phyloP scores from a whole-genome alignment of 495 filamentous ascomycete species.

The Amniculicola lignicola region DNA sequence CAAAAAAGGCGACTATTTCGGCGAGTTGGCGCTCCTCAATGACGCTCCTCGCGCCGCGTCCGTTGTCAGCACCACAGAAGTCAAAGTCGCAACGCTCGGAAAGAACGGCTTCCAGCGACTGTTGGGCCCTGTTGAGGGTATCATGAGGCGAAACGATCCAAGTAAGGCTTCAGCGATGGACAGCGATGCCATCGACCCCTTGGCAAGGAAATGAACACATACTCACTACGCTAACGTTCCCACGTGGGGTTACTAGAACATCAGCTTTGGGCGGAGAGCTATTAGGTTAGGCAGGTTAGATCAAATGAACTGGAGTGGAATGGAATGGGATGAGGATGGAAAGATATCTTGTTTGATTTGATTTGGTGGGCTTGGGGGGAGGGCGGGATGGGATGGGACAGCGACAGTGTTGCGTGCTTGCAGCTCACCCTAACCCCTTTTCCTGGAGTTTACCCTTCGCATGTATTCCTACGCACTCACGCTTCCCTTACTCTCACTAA shows the following conservation, averaged over 20 bases:
- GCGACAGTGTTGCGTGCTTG: too few species aligned
- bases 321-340: neutral
- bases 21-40: slow-evolving; percentile 88
- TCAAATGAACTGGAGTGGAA: neutral
- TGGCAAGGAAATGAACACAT: too few species aligned
- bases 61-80: slow-evolving; percentile 73
- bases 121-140: slow-evolving; percentile 86
- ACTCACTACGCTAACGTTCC: too few species aligned
- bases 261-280: too few species aligned
- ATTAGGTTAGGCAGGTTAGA: too few species aligned
- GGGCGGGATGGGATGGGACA: too few species aligned
- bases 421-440: too few species aligned
- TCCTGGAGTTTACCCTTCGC: slow-evolving; percentile 21
- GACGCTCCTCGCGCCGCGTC: slow-evolving; percentile 92
- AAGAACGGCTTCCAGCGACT: slow-evolving; percentile 94
- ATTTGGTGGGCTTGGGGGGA: too few species aligned
- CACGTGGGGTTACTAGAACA: too few species aligned
- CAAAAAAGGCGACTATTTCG: slow-evolving; percentile 92
- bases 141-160: slow-evolving; percentile 81
- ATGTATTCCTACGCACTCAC: slow-evolving; percentile 29
- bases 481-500: slow-evolving; percentile 35
- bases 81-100: slow-evolving; percentile 91
- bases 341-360: neutral
- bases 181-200: slow-evolving; percentile 32
- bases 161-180: slow-evolving; percentile 35